Conservation (phyloP, 1,139 yeast species). For the Suhomyces chickasaworum region DNA sequence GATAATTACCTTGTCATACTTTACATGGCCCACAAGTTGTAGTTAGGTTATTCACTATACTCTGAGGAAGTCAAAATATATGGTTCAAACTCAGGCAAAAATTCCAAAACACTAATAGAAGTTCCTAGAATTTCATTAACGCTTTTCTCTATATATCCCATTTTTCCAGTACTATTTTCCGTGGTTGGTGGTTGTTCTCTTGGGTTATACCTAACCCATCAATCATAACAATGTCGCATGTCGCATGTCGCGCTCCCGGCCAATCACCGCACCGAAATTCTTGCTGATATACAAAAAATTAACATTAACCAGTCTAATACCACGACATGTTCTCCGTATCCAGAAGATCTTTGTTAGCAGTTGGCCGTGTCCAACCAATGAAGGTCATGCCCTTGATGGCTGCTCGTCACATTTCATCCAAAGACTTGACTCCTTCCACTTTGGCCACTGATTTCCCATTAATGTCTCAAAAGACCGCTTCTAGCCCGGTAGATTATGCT, state of each 20-base stretch:
- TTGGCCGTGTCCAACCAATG: conserved; percentile 21
- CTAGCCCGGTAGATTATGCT: conserved; percentile 72
- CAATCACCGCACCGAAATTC: conserved; percentile 33
- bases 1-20: too few species aligned
- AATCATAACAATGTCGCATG: conserved; percentile 2
- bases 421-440: conserved; percentile 47
- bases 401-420: conserved; percentile 38
- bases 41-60: too few species aligned
- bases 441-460: conserved; percentile 50
- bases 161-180: too few species aligned
- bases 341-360: conserved; percentile 27
- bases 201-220: neutral
- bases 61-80: too few species aligned
- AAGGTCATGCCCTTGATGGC: conserved; percentile 17
- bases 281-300: conserved; percentile 30
- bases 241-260: conserved; percentile 19
- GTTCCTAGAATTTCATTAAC: too few species aligned
- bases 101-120: too few species aligned
- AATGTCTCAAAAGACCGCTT: conserved; percentile 47
- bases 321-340: conserved; percentile 29
- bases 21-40: too few species aligned
- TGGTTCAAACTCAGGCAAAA: too few species aligned
- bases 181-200: too few species aligned
- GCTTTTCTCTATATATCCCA: too few species aligned
- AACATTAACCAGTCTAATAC: conserved; percentile 11